phyloP scores from a whole-genome alignment of 1,284 basidiomycete species.

The Tylopilus sp. region DNA sequence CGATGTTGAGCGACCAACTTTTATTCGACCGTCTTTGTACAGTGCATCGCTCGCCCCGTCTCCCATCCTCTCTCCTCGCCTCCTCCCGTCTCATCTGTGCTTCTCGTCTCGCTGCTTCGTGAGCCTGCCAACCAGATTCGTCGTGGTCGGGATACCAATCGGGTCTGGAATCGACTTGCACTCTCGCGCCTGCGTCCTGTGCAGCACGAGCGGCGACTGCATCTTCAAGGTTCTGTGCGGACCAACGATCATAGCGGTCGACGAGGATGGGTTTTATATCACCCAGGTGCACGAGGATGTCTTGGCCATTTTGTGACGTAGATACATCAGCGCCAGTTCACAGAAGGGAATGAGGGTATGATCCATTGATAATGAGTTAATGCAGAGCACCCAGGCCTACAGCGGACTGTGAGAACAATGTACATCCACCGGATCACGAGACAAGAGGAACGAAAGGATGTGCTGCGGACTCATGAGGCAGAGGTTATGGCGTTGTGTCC shows the following conservation, averaged over 20 bases:
- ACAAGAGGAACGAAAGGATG: neutral
- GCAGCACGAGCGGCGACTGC: conserved; percentile 21
- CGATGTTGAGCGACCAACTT: conserved; percentile 13
- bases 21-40: conserved; percentile 26
- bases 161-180: conserved; percentile 27
- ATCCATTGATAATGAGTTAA: neutral
- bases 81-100: conserved; percentile 29
- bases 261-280: conserved; percentile 50
- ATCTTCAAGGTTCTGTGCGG: conserved; percentile 35
- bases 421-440: conserved; percentile 7
- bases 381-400: neutral
- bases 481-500: conserved; percentile 38
- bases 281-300: conserved; percentile 53
- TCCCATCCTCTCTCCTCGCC: conserved; percentile 18
- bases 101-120: conserved; percentile 38
- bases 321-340: conserved; percentile 23
- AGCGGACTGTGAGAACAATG: neutral
- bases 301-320: conserved; percentile 58
- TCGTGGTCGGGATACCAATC: conserved; percentile 33
- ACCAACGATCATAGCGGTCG: conserved; percentile 51
- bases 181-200: conserved; percentile 20
- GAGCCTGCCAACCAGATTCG: conserved; percentile 39
- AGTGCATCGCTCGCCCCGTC: conserved; percentile 16
- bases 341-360: neutral
- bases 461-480: conserved; percentile 35